A percentile compares a stretch with the other conserved stretches of the same genome.
Evolutionary conservation across 2,329 filamentous ascomycete genomes (phyloP).

Genomic region (Alternaria rosae): DNA sequence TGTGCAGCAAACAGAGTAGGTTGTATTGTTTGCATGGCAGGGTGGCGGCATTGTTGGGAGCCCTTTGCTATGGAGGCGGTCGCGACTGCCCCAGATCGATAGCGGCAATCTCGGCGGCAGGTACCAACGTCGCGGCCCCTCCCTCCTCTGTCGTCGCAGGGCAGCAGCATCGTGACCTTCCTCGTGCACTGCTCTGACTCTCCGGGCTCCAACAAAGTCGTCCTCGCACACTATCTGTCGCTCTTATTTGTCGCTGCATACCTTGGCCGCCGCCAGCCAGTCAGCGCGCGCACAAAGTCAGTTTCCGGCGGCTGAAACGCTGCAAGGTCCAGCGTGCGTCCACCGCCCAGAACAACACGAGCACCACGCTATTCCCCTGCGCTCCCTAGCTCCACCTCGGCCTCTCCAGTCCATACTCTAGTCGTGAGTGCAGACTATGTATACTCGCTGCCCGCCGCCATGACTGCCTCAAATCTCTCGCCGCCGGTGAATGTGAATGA

Average conservation of each 20-base stretch:
- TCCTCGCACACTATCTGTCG: constrained; percentile 38
- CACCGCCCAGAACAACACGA: constrained; percentile 26
- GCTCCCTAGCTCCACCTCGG: constrained; percentile 22
- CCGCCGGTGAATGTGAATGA: constrained; percentile 21
- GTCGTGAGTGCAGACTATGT: constrained; percentile 33
- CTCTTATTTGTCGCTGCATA: constrained; percentile 31
- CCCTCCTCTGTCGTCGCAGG: constrained; percentile 1
- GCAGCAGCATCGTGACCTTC: constrained; percentile 6
- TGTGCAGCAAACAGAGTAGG: not conserved
- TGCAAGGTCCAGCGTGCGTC: constrained; percentile 42
- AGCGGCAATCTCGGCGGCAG: constrained; percentile 27
- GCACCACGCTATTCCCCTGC: constrained; percentile 27
- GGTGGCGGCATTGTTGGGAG: not conserved
- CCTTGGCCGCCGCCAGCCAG: constrained; percentile 28
- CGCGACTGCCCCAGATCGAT: constrained; percentile 18
- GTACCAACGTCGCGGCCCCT: constrained; percentile 18
- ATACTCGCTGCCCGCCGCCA: constrained; percentile 36
- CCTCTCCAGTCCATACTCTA: constrained; percentile 3
- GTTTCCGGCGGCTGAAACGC: constrained; percentile 45
- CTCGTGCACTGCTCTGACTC: constrained; percentile 25
- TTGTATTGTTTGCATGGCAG: not conserved
- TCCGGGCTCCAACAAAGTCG: constrained; percentile 10
- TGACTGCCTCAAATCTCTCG: constrained; percentile 33
- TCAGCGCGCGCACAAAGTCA: constrained; percentile 24
- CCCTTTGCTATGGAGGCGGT: not conserved